Evolutionary conservation across 495 filamentous ascomycete genomes (phyloP).

Genomic region (Penicillium crystallinum): DNA sequence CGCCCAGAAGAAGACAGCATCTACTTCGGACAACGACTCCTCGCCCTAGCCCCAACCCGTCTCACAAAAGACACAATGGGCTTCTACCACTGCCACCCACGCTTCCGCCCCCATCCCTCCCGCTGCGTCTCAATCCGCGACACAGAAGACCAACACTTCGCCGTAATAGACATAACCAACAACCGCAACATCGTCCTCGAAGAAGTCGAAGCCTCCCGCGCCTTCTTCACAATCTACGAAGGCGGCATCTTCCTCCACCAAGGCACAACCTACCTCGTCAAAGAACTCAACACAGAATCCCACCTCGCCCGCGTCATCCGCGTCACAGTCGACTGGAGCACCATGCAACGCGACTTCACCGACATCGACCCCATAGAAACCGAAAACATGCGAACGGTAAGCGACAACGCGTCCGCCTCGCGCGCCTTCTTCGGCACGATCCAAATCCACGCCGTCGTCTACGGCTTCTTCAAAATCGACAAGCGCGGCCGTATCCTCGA

Average conservation of each 20-base stretch:
- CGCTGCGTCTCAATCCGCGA: slow-evolving; percentile 85
- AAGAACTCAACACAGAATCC: slow-evolving; percentile 75
- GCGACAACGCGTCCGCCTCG: slow-evolving; percentile 30
- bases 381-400: slow-evolving; percentile 69
- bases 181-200: slow-evolving; percentile 81
- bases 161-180: slow-evolving; percentile 84
- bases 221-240: slow-evolving; percentile 95
- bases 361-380: slow-evolving; percentile 92
- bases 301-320: slow-evolving; percentile 67
- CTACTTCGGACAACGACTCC: slow-evolving; percentile 77
- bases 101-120: slow-evolving; percentile 82
- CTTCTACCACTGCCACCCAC: slow-evolving; percentile 84
- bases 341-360: slow-evolving; percentile 87
- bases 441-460: slow-evolving; percentile 77
- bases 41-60: slow-evolving; percentile 66
- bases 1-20: slow-evolving; percentile 62
- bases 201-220: slow-evolving; percentile 91
- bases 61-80: slow-evolving; percentile 68
- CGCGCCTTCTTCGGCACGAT: slow-evolving; percentile 82
- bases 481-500: slow-evolving; percentile 78
- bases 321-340: slow-evolving; percentile 95
- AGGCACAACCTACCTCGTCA: slow-evolving; percentile 84
- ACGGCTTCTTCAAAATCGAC: slow-evolving; percentile 95
- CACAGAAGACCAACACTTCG: slow-evolving; percentile 87
- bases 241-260: slow-evolving; percentile 97